Conservation (phyloP, 2,329 filamentous ascomycete genomes). For the Hypoxylon sp. region DNA sequence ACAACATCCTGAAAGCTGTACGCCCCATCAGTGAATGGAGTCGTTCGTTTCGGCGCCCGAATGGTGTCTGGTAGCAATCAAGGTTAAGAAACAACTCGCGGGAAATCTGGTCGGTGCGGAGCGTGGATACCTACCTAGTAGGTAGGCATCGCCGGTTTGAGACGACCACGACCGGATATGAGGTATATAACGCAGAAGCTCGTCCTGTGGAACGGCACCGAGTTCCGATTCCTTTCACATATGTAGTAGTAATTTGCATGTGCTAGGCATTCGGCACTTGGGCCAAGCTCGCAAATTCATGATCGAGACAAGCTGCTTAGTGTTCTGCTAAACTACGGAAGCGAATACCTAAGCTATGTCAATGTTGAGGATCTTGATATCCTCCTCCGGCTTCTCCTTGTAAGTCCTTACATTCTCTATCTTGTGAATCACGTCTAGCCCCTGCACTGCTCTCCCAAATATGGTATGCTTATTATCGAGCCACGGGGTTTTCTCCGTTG, state of each 20-base stretch:
- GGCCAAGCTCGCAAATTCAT: background rate
- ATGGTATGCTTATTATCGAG: slow-evolving; percentile 96
- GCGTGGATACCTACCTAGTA: no score
- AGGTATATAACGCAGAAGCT: background rate
- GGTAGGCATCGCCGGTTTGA: background rate
- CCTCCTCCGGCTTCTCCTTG: slow-evolving; percentile 94
- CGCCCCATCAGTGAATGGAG: background rate
- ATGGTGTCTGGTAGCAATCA: background rate
- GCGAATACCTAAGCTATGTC: slow-evolving; percentile 61
- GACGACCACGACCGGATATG: background rate
- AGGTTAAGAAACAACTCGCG: background rate
- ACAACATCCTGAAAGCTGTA: background rate
- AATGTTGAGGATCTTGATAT: slow-evolving; percentile 97
- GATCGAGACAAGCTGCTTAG: background rate
- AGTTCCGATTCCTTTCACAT: background rate
- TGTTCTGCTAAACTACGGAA: background rate
- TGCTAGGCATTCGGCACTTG: background rate
- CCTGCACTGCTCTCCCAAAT: slow-evolving; percentile 90
- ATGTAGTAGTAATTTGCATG: background rate
- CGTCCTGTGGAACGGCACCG: background rate
- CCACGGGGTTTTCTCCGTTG: slow-evolving; percentile 97
- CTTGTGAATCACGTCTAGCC: slow-evolving; percentile 92
- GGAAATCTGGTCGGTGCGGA: background rate
- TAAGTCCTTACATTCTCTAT: slow-evolving; percentile 92
- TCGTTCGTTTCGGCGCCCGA: background rate